These are phyloP conservation scores for Craterostigma plantagineum DNA, from an alignment of 257 asterid genomes.

Conservation along the genomic window DNA sequence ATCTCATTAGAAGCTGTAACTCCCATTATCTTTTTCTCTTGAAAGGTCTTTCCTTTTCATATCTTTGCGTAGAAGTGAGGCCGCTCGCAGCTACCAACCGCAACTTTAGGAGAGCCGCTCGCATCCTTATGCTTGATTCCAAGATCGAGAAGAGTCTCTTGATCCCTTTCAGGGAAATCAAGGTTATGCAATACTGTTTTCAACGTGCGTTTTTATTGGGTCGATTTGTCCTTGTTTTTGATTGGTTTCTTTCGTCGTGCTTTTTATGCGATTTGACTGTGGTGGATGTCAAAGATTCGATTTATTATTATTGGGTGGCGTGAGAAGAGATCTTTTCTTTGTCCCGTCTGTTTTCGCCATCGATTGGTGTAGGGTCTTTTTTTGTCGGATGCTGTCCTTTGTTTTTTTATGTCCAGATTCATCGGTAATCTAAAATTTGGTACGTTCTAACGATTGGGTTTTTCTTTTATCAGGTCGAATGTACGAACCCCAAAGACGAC, in stretches of 20 bases:
- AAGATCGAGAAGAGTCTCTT: conserved; percentile 74
- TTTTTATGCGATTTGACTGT: no score
- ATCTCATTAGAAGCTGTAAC: no score
- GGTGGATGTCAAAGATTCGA: no score
- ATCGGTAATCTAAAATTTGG: neutral
- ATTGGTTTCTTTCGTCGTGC: neutral
- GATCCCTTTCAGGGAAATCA: conserved; percentile 90
- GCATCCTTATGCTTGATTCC: conserved; percentile 71
- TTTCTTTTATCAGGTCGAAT: conserved; percentile 68
- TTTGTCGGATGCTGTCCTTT: neutral
- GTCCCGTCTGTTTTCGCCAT: no score
- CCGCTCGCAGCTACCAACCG: conserved; percentile 92
- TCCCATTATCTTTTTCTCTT: no score
- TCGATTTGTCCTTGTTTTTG: neutral
- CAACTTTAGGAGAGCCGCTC: conserved; percentile 79
- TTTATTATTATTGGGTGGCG: no score
- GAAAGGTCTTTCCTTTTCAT: neutral
- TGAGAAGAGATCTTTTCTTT: no score
- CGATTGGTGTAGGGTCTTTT: no score
- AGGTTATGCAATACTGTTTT: conserved; percentile 24
- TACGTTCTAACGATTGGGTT: conserved; percentile 8
- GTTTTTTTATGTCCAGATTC: neutral
- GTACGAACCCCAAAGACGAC: conserved; percentile 87
- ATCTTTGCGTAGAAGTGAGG: conserved; percentile 30
- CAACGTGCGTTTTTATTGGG: neutral